Conservation (phyloP, 257 asterid genomes). For the Avicennia marina region DNA sequence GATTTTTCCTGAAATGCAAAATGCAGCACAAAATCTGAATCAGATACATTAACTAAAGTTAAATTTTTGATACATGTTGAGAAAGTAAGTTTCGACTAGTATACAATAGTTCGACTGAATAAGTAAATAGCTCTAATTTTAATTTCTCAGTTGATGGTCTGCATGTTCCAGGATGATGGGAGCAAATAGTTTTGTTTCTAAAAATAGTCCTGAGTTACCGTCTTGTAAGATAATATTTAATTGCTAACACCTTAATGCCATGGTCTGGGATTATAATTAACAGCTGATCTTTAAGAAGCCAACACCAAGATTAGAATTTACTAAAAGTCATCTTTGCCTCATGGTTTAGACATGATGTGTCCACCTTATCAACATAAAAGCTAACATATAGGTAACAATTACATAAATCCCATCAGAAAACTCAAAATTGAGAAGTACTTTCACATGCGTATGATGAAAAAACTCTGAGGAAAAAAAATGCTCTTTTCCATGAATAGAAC, state of each 20-base stretch:
- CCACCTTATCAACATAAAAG: neutral
- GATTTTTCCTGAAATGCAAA: conserved; percentile 55
- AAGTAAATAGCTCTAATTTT: neutral
- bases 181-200: no score
- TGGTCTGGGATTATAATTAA: neutral
- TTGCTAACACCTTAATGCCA: neutral
- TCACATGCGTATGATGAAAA: no score
- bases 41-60: neutral
- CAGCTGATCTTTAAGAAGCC: no score
- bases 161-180: no score
- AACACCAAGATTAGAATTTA: no score
- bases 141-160: neutral
- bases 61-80: neutral
- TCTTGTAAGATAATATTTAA: neutral
- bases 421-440: neutral
- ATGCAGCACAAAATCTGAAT: neutral
- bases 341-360: neutral
- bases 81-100: no score
- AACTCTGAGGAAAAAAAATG: no score
- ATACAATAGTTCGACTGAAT: no score
- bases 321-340: no score
- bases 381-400: neutral
- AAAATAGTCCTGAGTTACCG: neutral
- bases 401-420: neutral
- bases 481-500: neutral